phyloP scores from a whole-genome alignment of 306 rosid genomes.

The Casuarina glauca region DNA sequence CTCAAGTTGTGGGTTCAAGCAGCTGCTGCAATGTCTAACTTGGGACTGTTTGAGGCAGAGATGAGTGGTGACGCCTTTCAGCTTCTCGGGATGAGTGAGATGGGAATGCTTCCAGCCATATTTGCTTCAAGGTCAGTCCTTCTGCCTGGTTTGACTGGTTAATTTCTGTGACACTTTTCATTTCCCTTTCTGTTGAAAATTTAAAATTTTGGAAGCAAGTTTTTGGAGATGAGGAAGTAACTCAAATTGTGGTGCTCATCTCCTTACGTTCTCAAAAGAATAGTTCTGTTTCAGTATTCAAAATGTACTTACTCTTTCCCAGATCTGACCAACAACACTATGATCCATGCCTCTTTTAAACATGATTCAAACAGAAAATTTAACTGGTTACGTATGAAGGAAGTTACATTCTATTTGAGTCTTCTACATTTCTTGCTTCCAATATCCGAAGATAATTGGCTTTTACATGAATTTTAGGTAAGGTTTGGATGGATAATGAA shows the following conservation, averaged over 20 bases:
- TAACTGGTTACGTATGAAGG: no score
- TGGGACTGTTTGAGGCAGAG: constrained; percentile 92
- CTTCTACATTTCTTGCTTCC: not conserved
- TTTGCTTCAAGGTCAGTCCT: constrained; percentile 70
- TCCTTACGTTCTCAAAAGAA: not conserved
- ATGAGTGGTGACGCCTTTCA: constrained; percentile 91
- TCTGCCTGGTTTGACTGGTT: constrained; percentile 12
- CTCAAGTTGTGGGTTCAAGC: constrained; percentile 91
- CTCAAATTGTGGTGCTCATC: not conserved
- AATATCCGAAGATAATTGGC: not conserved
- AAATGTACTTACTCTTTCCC: not conserved
- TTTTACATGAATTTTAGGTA: not conserved
- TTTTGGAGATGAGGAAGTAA: not conserved
- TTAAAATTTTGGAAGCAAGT: not conserved
- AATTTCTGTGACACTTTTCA: not conserved
- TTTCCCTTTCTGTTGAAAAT: not conserved
- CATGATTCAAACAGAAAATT: not conserved
- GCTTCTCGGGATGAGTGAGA: constrained; percentile 91
- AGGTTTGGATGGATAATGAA: not conserved
- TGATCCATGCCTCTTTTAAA: not conserved
- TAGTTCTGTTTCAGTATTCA: not conserved
- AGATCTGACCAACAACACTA: not conserved
- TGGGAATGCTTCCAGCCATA: constrained; percentile 85
- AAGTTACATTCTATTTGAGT: not conserved
- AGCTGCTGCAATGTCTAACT: constrained; percentile 85